Evolutionary conservation across 176 grass and related monocot species (phyloP).

Genomic region (Aegilops longissima): DNA sequence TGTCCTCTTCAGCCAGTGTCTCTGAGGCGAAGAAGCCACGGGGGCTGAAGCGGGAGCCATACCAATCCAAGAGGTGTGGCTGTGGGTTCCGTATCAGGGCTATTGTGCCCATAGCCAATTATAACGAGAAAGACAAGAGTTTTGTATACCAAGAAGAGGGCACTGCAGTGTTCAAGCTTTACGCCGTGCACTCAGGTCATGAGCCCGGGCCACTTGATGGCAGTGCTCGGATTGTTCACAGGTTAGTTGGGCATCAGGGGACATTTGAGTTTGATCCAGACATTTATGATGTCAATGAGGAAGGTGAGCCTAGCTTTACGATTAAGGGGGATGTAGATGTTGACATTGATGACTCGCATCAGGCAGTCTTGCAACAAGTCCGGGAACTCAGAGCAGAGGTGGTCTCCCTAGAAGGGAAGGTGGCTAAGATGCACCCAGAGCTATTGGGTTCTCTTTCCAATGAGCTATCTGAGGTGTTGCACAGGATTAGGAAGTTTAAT

Average conservation of each 20-base stretch:
- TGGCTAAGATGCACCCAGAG: slow-evolving; percentile 71
- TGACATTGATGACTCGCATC: slow-evolving; percentile 56
- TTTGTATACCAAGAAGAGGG: slow-evolving; percentile 97
- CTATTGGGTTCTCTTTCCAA: slow-evolving; percentile 50
- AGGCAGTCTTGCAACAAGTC: slow-evolving; percentile 70
- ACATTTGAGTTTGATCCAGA: slow-evolving; percentile 83
- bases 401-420: slow-evolving; percentile 61
- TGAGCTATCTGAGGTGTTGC: slow-evolving; percentile 74
- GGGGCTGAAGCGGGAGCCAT: slow-evolving; percentile 88
- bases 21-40: slow-evolving; percentile 66
- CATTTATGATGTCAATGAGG: slow-evolving; percentile 73
- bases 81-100: slow-evolving; percentile 98
- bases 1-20: slow-evolving; percentile 36
- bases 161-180: slow-evolving; percentile 93
- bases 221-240: slow-evolving; percentile 93
- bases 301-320: slow-evolving; percentile 58
- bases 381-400: slow-evolving; percentile 70
- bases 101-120: slow-evolving; percentile 94
- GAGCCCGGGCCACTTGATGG: slow-evolving; percentile 97
- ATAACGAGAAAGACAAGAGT: slow-evolving; percentile 97
- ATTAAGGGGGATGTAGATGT: slow-evolving; percentile 46
- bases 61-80: slow-evolving; percentile 95
- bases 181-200: slow-evolving; percentile 89
- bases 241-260: slow-evolving; percentile 86
- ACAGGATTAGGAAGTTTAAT: slow-evolving; percentile 75